Conservation (phyloP, 257 asterid species). For the Nicotiana paniculata region DNA sequence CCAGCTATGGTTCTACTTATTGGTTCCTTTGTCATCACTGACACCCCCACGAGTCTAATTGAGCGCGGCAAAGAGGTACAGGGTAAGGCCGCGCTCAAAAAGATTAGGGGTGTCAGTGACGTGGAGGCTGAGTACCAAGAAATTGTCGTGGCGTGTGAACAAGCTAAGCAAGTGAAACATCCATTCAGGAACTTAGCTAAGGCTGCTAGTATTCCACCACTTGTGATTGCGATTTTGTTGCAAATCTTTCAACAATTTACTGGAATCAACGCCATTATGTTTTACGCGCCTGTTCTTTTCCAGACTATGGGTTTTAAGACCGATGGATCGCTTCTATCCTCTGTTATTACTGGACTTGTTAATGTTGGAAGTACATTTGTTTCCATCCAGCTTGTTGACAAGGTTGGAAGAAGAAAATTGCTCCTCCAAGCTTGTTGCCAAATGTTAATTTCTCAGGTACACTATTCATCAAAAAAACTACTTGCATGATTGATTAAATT, state of each 20-base stretch:
- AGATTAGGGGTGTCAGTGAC: constrained; percentile 26
- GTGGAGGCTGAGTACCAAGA: constrained; percentile 25
- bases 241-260: constrained; percentile 21
- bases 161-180: constrained; percentile 4
- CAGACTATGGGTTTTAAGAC: constrained; percentile 11
- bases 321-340: neutral
- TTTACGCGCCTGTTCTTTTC: constrained; percentile 20
- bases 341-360: constrained; percentile 6
- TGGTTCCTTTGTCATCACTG: constrained; percentile 24
- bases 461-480: neutral
- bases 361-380: constrained; percentile 10
- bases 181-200: constrained; percentile 17
- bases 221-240: constrained; percentile 10
- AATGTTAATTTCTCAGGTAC: constrained; percentile 17
- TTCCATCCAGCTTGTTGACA: constrained; percentile 6
- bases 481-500: neutral
- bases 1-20: constrained; percentile 21
- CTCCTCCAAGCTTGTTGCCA: constrained; percentile 17
- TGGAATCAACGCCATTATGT: constrained; percentile 20
- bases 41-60: constrained; percentile 31
- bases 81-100: constrained; percentile 12
- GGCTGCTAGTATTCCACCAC: constrained; percentile 26
- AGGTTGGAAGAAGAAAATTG: constrained; percentile 15
- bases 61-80: constrained; percentile 22
- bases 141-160: constrained; percentile 11